Evolutionary conservation across 495 filamentous ascomycete species (phyloP).

Genomic region (Trichoderma reesei): DNA sequence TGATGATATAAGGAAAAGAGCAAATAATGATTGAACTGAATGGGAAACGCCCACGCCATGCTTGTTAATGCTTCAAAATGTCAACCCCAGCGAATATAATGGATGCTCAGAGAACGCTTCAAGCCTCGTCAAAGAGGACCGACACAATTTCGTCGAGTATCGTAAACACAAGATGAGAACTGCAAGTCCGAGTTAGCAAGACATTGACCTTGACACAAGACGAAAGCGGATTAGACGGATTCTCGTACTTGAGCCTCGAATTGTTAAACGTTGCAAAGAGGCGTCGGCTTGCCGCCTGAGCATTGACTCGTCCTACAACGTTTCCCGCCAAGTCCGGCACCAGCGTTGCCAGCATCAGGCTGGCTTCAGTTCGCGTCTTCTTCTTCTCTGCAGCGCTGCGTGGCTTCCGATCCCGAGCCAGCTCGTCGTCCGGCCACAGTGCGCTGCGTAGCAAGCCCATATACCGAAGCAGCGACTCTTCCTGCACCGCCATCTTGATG

Average conservation of each 20-base stretch:
- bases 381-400: constrained; percentile 57
- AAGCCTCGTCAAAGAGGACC: constrained; percentile 52
- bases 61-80: not conserved
- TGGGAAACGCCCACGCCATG: constrained; percentile 1
- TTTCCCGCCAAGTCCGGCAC: constrained; percentile 75
- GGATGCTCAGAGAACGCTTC: not conserved
- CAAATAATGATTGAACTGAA: not conserved
- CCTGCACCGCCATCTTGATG: constrained; percentile 55
- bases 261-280: constrained; percentile 81
- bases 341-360: constrained; percentile 68
- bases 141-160: constrained; percentile 70
- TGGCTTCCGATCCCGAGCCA: constrained; percentile 38
- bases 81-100: not conserved
- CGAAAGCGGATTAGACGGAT: not conserved
- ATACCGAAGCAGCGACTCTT: constrained; percentile 70
- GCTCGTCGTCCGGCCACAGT: constrained; percentile 70
- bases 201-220: not conserved
- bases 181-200: constrained; percentile 20
- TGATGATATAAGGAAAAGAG: not conserved
- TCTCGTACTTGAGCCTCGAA: constrained; percentile 51
- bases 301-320: constrained; percentile 76
- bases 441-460: constrained; percentile 56
- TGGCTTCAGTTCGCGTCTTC: constrained; percentile 65
- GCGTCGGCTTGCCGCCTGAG: constrained; percentile 69
- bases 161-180: constrained; percentile 68